phyloP scores from a whole-genome alignment of 805 yeast genomes.

The Kurtzmaniella fragi region DNA sequence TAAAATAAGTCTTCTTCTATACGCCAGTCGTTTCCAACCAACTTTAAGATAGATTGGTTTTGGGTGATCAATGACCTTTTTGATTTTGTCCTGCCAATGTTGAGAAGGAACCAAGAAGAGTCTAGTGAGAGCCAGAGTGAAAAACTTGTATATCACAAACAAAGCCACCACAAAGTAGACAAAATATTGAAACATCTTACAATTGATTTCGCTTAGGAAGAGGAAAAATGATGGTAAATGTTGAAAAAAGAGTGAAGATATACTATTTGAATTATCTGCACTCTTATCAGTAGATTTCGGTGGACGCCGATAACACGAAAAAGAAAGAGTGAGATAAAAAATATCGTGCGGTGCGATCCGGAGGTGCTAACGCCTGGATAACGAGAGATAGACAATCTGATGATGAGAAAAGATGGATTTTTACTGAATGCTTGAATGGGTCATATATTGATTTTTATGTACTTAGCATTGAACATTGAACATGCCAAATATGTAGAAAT shows the following conservation, averaged over 20 bases:
- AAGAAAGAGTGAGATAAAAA: too few relatives aligned
- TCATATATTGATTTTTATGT: too few relatives aligned
- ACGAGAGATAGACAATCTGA: too few relatives aligned
- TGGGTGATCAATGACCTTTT: conserved; percentile 24
- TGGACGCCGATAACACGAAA: neutral
- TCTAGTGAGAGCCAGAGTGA: conserved; percentile 24
- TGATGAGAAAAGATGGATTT: too few relatives aligned
- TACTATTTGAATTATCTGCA: neutral
- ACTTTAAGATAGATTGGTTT: conserved; percentile 32
- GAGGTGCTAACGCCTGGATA: too few relatives aligned
- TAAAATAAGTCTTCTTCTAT: conserved; percentile 30
- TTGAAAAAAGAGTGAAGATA: neutral
- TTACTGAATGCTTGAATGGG: too few relatives aligned
- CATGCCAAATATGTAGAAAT: too few relatives aligned
- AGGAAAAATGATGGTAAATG: neutral
- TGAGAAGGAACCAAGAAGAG: conserved; percentile 35
- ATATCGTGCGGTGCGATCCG: too few relatives aligned
- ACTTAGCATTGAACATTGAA: too few relatives aligned
- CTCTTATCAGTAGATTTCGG: neutral
- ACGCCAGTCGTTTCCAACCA: conserved; percentile 34
- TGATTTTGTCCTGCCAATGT: conserved; percentile 32
- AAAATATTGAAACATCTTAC: conserved; percentile 1
- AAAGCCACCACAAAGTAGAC: conserved; percentile 6
- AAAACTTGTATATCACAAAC: conserved; percentile 13
- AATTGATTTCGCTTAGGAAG: too few relatives aligned